phyloP scores from a whole-genome alignment of 495 filamentous ascomycete genomes.

The Polyplosphaeria fusca region DNA sequence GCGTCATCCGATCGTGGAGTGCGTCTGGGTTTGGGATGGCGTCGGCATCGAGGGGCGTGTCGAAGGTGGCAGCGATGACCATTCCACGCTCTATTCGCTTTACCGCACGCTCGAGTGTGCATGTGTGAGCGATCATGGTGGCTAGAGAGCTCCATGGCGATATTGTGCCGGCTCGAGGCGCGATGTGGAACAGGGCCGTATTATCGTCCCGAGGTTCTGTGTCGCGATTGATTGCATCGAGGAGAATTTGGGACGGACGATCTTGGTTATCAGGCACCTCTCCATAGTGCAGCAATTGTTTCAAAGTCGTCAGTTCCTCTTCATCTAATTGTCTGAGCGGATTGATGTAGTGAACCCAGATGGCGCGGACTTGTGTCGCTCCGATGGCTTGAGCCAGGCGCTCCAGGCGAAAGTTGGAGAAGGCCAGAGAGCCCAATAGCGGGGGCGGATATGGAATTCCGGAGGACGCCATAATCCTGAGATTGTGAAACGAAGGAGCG shows the following conservation, averaged over 20 bases:
- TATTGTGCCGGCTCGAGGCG: constrained; percentile 75
- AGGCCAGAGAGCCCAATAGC: constrained; percentile 40
- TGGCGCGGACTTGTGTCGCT: constrained; percentile 55
- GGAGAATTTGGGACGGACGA: constrained; percentile 36
- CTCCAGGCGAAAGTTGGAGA: constrained; percentile 43
- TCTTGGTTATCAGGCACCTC: constrained; percentile 48
- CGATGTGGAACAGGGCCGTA: constrained; percentile 59
- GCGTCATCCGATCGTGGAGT: constrained; percentile 90
- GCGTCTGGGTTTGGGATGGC: constrained; percentile 62
- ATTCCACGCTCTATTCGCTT: constrained; percentile 86
- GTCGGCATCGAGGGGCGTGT: constrained; percentile 47
- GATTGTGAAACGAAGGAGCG: neutral
- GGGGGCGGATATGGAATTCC: constrained; percentile 30
- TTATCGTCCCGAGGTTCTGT: constrained; percentile 46
- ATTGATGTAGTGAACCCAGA: constrained; percentile 65
- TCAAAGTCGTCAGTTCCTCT: constrained; percentile 48
- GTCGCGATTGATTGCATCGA: constrained; percentile 35
- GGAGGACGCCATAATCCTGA: constrained; percentile 21
- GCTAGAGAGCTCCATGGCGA: constrained; percentile 98
- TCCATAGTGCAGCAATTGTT: constrained; percentile 63
- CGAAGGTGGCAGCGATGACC: constrained; percentile 62
- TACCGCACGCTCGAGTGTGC: constrained; percentile 68
- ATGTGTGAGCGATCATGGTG: constrained; percentile 90
- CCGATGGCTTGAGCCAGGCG: constrained; percentile 45
- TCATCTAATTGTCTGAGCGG: constrained; percentile 34